Conservation (phyloP, 2,329 filamentous ascomycete species). For the Dendryphion nanum region DNA sequence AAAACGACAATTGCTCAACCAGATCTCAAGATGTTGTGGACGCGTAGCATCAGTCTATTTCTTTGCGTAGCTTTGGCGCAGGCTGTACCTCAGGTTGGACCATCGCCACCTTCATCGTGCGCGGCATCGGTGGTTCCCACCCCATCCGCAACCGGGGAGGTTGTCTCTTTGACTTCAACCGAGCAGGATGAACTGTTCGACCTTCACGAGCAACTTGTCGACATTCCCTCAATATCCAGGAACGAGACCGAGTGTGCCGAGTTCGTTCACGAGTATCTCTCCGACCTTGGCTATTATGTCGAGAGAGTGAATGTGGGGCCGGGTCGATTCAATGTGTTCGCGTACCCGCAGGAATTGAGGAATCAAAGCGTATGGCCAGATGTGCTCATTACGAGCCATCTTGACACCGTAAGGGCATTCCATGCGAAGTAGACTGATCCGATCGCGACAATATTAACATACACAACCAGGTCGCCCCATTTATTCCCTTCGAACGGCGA, state of each 20-base stretch:
- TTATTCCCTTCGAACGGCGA: no score
- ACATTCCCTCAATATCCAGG: slow-evolving; percentile 39
- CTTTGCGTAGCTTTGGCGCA: no score
- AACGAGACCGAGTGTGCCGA: slow-evolving; percentile 66
- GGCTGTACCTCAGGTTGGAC: no score
- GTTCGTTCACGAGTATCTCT: slow-evolving; percentile 61
- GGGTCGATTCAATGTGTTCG: slow-evolving; percentile 69
- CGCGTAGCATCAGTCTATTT: no score
- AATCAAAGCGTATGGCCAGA: slow-evolving; percentile 44
- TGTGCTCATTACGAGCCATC: slow-evolving; percentile 27
- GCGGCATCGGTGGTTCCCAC: no score
- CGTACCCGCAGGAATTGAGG: slow-evolving; percentile 51
- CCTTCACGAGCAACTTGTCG: slow-evolving; percentile 23
- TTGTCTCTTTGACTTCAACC: no score
- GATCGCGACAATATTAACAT: neutral
- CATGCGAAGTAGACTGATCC: neutral
- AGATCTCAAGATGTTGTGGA: no score
- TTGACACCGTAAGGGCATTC: neutral
- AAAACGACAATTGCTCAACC: no score
- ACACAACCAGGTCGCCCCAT: no score
- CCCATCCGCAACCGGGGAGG: slow-evolving; percentile 3
- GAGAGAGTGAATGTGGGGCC: slow-evolving; percentile 39
- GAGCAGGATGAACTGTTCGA: no score
- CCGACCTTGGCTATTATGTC: neutral
- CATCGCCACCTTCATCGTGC: no score